Evolutionary conservation across 108 stramenopile genomes (phyloP).

Genomic region (Chaetoceros muelleri): DNA sequence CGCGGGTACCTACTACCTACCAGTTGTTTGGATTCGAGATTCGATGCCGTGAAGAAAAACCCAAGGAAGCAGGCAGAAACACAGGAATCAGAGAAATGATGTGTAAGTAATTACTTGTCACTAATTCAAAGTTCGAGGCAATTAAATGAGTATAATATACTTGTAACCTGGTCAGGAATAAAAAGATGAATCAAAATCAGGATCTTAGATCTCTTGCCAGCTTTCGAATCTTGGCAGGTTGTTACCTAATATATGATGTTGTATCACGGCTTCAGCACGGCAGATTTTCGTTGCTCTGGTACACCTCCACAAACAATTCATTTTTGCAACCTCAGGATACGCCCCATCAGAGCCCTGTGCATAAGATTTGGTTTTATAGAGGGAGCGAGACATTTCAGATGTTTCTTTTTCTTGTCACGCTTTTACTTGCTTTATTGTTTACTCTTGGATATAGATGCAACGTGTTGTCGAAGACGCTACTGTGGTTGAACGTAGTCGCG

Average conservation of each 20-base stretch:
- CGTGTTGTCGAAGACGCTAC: neutral
- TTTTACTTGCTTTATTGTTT: conserved; percentile 5
- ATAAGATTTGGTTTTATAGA: conserved; percentile 11
- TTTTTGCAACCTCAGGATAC: neutral
- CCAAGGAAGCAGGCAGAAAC: too few relatives aligned
- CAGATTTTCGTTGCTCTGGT: conserved; percentile 10
- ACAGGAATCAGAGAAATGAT: too few relatives aligned
- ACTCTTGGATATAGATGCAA: conserved; percentile 7
- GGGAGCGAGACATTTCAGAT: conserved; percentile 3
- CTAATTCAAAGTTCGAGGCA: too few relatives aligned
- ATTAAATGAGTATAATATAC: too few relatives aligned
- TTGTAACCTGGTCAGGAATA: too few relatives aligned
- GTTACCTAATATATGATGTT: conserved; percentile 7
- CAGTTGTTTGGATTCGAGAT: too few relatives aligned
- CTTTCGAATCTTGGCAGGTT: conserved; percentile 12
- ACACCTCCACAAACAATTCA: conserved; percentile 5
- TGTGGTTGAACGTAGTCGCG: neutral
- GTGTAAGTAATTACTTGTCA: too few relatives aligned
- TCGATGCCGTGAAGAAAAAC: too few relatives aligned
- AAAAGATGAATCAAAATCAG: neutral
- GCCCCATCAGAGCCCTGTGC: conserved; percentile 4
- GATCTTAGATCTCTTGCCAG: conserved; percentile 10
- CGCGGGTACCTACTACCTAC: too few relatives aligned
- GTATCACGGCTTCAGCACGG: conserved; percentile 7
- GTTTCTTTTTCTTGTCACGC: neutral